Base-by-base conservation (phyloP, 257 asterid genomes). In the Ophiorrhiza pumila region DNA sequence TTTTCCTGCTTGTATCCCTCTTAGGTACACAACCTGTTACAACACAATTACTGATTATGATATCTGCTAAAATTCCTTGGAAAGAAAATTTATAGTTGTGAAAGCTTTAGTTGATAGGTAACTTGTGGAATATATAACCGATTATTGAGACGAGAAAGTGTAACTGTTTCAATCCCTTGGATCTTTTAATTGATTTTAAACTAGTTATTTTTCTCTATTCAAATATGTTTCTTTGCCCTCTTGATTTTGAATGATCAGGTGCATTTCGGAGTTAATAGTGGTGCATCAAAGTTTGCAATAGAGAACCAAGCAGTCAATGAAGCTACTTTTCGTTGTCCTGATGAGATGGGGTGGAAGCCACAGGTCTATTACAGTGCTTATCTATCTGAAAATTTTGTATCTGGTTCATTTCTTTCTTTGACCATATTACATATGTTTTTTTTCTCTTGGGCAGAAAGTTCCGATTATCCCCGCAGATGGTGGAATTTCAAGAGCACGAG, bases 311-410 rank as follows among this genome's bases (percentile, higher is more conserved):
- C 97, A 29, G 85, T 87, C 79, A 94, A 94, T 78, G 98, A 94
- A 87, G 98, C 98, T 72, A 94, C 97, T 7, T 94, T 94, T 72
- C 96, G 98, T 59, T 94, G 98, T 81, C 96, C 98, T 11, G 98
- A 94, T 80, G 97, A 94, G 83, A 82, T 94, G 97, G 98, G 98
- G 72, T 94, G 98, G 98, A 94, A 94, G 84, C 98, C 98, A 76
- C 96, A 94, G 90, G 98, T 94, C 43, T 35, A 80, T 55, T 57
- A 29, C 39, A 17, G 4, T 43, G 43, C 5, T 29, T 37, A 59
- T 3, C 46, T 76, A 67, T 80, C 60, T 32, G 7, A 8, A 27
- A 49, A 27, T 68, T 27, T 66, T 32, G 15, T 22, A 8, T 23
- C 27, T 72, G 52, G 31, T 12, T 58, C 47, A 20, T 15, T 46